These are phyloP conservation scores for Pseudonitzschia pungens DNA, from an alignment of 108 stramenopile genomes.

Conservation along the genomic window DNA sequence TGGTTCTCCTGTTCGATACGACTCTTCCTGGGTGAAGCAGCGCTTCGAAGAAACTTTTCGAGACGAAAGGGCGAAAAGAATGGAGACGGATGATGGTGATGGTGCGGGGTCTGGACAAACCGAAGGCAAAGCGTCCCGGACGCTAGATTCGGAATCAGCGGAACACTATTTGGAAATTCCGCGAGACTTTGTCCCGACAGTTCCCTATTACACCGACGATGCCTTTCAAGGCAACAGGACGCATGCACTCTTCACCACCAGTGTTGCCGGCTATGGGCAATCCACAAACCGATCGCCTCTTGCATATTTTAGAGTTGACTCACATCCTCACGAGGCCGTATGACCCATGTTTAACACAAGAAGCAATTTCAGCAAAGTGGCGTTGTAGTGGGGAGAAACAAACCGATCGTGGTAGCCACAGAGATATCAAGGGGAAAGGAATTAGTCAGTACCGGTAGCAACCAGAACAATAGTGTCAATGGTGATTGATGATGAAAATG, in stretches of 20 bases:
- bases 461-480: neutral
- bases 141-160: neutral
- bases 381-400: neutral
- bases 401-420: constrained; percentile 16
- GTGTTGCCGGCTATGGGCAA: constrained; percentile 75
- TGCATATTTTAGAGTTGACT: constrained; percentile 69
- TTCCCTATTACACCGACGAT: constrained; percentile 36
- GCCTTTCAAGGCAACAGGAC: constrained; percentile 2
- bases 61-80: neutral
- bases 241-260: neutral
- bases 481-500: neutral
- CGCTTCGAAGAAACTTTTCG: constrained; percentile 16
- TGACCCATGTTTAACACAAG: constrained; percentile 4
- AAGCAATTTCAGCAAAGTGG: neutral
- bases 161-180: constrained; percentile 43
- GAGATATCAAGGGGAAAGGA: constrained; percentile 53
- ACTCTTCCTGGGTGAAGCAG: neutral
- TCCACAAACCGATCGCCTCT: constrained; percentile 89
- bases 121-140: neutral
- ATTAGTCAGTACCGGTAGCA: constrained; percentile 24
- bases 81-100: neutral
- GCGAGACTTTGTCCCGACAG: constrained; percentile 54
- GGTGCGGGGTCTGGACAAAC: neutral
- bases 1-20: no score
- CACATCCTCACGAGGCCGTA: constrained; percentile 82